A percentile compares a stretch with the other conserved stretches of the same genome.
phyloP scores from a whole-genome alignment of 805 yeast species.

The Candida insectorum region DNA sequence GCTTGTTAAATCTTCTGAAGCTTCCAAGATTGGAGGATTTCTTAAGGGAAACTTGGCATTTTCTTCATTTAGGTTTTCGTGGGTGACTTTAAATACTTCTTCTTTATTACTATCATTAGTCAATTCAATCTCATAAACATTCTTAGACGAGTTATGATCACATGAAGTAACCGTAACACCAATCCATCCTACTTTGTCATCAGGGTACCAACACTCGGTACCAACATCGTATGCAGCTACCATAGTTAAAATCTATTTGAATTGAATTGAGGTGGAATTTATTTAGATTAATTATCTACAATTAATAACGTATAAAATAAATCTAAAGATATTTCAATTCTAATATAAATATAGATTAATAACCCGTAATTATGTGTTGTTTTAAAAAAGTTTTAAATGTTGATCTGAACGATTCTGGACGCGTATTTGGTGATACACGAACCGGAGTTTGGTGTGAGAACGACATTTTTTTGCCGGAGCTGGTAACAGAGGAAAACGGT shows the following conservation, averaged over 20 bases:
- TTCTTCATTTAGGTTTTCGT: conserved; percentile 48
- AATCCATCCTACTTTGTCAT: conserved; percentile 69
- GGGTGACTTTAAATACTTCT: conserved; percentile 44
- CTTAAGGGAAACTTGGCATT: conserved; percentile 65
- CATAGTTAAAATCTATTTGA: conserved; percentile 7
- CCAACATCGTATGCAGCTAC: conserved; percentile 26
- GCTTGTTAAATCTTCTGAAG: conserved; percentile 91
- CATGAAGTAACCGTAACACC: conserved; percentile 57
- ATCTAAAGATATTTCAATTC: too few species aligned
- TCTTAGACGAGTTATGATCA: conserved; percentile 26
- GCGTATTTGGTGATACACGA: too few species aligned
- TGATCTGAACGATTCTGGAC: too few species aligned
- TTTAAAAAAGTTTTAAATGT: too few species aligned
- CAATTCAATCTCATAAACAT: conserved; percentile 49
- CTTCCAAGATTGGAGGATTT: conserved; percentile 88
- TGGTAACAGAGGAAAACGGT: too few species aligned
- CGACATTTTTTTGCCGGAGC: too few species aligned
- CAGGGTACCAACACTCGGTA: conserved; percentile 81
- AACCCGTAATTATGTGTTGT: too few species aligned
- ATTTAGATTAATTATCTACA: too few species aligned
- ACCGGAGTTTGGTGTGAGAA: too few species aligned
- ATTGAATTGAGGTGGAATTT: neutral
- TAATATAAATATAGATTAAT: too few species aligned
- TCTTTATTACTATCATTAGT: conserved; percentile 47
- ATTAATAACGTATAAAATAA: too few species aligned